Evolutionary conservation across 1,284 basidiomycete genomes (phyloP).

Genomic region (Amylostereum chailletii): DNA sequence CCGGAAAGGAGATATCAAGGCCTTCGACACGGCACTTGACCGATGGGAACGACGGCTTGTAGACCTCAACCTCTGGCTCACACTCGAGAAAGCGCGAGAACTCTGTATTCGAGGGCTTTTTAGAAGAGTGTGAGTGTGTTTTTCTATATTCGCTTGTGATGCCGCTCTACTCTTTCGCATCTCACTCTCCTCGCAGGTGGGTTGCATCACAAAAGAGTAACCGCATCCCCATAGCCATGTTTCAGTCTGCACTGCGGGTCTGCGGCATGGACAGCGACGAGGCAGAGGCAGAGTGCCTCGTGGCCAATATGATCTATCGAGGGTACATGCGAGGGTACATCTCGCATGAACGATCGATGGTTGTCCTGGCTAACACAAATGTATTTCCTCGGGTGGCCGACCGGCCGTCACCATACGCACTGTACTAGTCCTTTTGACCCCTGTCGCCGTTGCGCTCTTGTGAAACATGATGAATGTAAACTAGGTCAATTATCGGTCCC

Average conservation of each 20-base stretch:
- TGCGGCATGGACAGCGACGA: constrained; percentile 51
- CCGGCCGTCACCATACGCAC: constrained; percentile 44
- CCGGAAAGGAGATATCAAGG: constrained; percentile 64
- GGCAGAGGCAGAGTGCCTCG: constrained; percentile 89
- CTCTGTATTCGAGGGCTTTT: constrained; percentile 81
- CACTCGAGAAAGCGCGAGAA: constrained; percentile 83
- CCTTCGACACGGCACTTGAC: constrained; percentile 76
- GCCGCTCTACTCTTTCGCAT: constrained; percentile 1
- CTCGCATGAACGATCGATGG: constrained; percentile 89
- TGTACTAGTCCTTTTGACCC: constrained; percentile 13
- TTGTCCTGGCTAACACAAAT: constrained; percentile 77
- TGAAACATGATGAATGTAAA: too few species aligned
- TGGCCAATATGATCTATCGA: constrained; percentile 92
- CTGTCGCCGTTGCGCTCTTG: too few species aligned
- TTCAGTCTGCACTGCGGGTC: constrained; percentile 62
- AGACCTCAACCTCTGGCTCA: constrained; percentile 78
- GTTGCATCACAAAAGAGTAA: constrained; percentile 61
- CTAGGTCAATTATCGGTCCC: constrained; percentile 39
- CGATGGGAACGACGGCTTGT: constrained; percentile 62
- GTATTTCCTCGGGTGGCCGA: constrained; percentile 74
- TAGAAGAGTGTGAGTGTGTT: constrained; percentile 63
- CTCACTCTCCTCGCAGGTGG: constrained; percentile 50
- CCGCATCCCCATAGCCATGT: constrained; percentile 71
- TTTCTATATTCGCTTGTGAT: not conserved
- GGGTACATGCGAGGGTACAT: constrained; percentile 94